These are phyloP conservation scores for Microcyclospora tardicrescens DNA, from an alignment of 2,329 filamentous ascomycete species.

Conservation along the genomic window DNA sequence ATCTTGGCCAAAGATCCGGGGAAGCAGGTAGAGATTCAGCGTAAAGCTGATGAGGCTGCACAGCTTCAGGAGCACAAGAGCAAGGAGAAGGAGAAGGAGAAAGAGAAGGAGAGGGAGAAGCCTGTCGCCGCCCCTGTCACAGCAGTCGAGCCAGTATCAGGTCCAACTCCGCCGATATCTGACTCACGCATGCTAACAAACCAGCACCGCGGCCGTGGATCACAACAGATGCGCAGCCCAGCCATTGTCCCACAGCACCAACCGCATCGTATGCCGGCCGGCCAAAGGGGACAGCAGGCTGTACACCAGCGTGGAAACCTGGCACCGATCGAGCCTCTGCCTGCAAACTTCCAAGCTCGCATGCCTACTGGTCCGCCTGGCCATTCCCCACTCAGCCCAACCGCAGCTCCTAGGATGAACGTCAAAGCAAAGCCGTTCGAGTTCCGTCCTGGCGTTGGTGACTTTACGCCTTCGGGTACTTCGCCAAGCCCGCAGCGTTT, in stretches of 20 bases:
- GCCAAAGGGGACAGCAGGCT: conserved; percentile 6
- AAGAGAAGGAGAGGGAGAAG: too few species aligned
- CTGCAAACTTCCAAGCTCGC: conserved; percentile 47
- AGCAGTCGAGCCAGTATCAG: too few species aligned
- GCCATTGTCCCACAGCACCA: conserved; percentile 1
- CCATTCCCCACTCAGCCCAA: conserved; percentile 33
- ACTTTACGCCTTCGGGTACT: conserved; percentile 69
- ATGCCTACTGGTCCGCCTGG: conserved; percentile 39
- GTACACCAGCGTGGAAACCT: conserved; percentile 4
- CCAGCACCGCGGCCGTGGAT: conserved; percentile 4
- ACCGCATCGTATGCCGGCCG: conserved; percentile 10
- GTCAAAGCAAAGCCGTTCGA: conserved; percentile 63
- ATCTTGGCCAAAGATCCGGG: conserved; percentile 94
- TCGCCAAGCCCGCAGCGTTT: conserved; percentile 51
- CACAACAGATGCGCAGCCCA: conserved; percentile 3
- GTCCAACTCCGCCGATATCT: neutral
- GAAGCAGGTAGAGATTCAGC: conserved; percentile 87
- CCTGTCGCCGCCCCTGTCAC: too few species aligned
- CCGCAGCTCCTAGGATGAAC: conserved; percentile 45
- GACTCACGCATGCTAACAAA: conserved; percentile 5
- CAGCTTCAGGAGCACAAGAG: conserved; percentile 40
- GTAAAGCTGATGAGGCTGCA: conserved; percentile 67
- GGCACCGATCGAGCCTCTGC: conserved; percentile 38
- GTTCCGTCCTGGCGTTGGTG: conserved; percentile 65
- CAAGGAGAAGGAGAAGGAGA: conserved; percentile 24